phyloP scores from a whole-genome alignment of 169 alveolate species.

The Hepatocystis sp. region DNA sequence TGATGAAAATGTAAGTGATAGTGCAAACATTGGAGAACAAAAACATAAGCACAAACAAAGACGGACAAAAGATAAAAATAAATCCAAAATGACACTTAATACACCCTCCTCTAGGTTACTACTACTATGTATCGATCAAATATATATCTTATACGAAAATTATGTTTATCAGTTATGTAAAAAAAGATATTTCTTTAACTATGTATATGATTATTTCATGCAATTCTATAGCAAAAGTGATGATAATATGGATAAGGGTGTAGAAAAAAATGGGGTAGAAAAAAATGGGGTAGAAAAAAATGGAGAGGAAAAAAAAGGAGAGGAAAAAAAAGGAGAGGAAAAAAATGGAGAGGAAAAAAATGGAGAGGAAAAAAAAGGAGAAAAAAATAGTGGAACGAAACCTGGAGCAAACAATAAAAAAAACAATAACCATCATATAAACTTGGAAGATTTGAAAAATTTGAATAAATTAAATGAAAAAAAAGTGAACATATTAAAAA shows the following conservation, averaged over 20 bases:
- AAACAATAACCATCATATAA: constrained; percentile 7
- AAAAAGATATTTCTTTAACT: constrained; percentile 60
- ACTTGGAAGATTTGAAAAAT: constrained; percentile 38
- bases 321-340: not conserved
- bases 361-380: not conserved
- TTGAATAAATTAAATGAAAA: constrained; percentile 29
- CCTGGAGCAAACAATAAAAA: not conserved
- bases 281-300: not conserved
- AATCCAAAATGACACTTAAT: too few relatives aligned
- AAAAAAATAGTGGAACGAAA: not conserved
- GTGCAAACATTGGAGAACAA: too few relatives aligned
- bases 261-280: constrained; percentile 3
- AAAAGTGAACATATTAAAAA: constrained; percentile 24
- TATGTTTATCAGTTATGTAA: constrained; percentile 67
- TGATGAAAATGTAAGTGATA: too few relatives aligned
- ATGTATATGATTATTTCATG: constrained; percentile 19
- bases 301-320: not conserved
- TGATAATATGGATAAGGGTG: not conserved
- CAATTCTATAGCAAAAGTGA: not conserved
- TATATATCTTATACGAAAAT: constrained; percentile 66
- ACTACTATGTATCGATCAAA: constrained; percentile 64
- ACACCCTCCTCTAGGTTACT: constrained; percentile 69
- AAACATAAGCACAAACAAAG: too few relatives aligned
- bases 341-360: not conserved
- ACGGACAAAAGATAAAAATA: too few relatives aligned